Evolutionary conservation across 1,284 basidiomycete species (phyloP).

Genomic region (Chiua sp.): DNA sequence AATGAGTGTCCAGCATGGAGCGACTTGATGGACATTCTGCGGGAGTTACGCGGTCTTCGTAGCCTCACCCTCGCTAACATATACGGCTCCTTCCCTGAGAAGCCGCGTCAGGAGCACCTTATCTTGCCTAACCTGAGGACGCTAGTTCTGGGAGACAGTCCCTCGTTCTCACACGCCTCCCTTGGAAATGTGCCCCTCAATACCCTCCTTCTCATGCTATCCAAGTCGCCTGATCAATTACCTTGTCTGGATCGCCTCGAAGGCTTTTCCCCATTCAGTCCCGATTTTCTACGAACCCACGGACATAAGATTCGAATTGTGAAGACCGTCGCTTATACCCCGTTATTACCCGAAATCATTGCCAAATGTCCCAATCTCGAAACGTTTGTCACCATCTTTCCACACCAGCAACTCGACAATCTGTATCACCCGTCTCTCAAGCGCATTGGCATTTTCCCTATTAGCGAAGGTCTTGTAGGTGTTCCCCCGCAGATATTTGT

Average conservation of each 20-base stretch:
- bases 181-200: constrained; percentile 44
- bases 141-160: constrained; percentile 44
- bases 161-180: constrained; percentile 43
- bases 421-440: constrained; percentile 33
- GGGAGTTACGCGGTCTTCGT: constrained; percentile 21
- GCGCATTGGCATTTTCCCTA: constrained; percentile 41
- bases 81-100: constrained; percentile 30
- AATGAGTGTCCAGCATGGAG: constrained; percentile 36
- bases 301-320: constrained; percentile 46
- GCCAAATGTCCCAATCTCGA: constrained; percentile 44
- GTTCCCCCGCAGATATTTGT: constrained; percentile 36
- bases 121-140: constrained; percentile 43
- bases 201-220: constrained; percentile 42
- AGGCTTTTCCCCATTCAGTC: constrained; percentile 45
- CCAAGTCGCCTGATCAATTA: constrained; percentile 38
- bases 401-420: constrained; percentile 35
- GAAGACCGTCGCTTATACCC: constrained; percentile 40
- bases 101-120: constrained; percentile 30
- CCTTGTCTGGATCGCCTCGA: constrained; percentile 47
- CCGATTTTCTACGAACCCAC: constrained; percentile 43
- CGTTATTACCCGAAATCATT: constrained; percentile 41
- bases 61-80: constrained; percentile 44
- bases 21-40: constrained; percentile 34
- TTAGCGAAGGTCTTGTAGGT: constrained; percentile 34
- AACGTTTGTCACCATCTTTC: constrained; percentile 43